Percentiles rank a stretch among this genome's conserved stretches.
Conservation (phyloP, 106 monocot species). For the Vanilla planifolia region DNA sequence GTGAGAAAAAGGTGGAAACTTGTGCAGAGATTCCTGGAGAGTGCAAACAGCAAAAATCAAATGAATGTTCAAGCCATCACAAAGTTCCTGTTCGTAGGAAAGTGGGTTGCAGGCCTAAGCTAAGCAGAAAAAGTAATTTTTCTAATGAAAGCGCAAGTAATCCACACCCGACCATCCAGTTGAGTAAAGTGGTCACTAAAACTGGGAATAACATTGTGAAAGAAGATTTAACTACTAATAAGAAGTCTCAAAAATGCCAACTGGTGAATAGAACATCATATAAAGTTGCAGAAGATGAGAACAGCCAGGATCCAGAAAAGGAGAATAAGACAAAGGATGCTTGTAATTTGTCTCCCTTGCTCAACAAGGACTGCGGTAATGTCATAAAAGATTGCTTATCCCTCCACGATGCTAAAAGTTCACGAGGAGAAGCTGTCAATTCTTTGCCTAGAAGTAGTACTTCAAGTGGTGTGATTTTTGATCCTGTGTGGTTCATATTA, state of each 20-base stretch:
- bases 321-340: conserved; percentile 45
- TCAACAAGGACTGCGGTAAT: not conserved
- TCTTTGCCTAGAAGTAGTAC: not conserved
- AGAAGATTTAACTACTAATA: conserved; percentile 7
- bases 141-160: conserved; percentile 3
- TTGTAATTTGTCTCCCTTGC: not conserved
- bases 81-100: conserved; percentile 49
- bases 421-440: not conserved
- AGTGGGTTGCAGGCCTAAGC: conserved; percentile 16
- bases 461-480: conserved; percentile 5
- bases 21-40: conserved; percentile 10
- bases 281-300: conserved; percentile 11
- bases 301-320: conserved; percentile 48
- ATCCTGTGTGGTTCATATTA: conserved; percentile 63
- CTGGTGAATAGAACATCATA: too few species aligned
- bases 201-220: conserved; percentile 5
- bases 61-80: conserved; percentile 7
- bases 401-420: not conserved
- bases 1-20: conserved; percentile 14
- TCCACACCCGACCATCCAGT: conserved; percentile 7
- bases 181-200: conserved; percentile 4
- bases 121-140: conserved; percentile 1
- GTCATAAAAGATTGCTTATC: not conserved
- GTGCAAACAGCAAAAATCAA: conserved; percentile 5
- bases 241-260: conserved; percentile 5